phyloP scores from a whole-genome alignment of 2,329 filamentous ascomycete species.

The Cordyceps javanica region DNA sequence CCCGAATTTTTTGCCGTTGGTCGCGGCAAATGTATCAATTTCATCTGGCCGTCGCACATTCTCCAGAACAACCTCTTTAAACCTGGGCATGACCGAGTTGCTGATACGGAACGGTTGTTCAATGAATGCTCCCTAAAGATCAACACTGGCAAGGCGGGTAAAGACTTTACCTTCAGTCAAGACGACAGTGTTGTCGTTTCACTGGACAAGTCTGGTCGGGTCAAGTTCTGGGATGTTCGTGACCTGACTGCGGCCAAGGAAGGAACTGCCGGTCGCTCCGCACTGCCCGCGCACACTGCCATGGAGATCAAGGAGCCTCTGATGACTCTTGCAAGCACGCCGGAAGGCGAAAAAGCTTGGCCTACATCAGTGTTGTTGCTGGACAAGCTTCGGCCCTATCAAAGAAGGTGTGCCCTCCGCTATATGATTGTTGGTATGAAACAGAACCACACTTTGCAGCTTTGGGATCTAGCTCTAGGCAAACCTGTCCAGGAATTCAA shows the following conservation, averaged over 20 bases:
- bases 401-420: slow-evolving; percentile 80
- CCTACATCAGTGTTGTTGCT: slow-evolving; percentile 93
- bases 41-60: slow-evolving; percentile 66
- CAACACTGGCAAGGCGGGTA: slow-evolving; percentile 94
- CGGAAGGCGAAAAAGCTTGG: slow-evolving; percentile 88
- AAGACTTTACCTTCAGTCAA: slow-evolving; percentile 96
- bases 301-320: slow-evolving; percentile 81
- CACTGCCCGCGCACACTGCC: slow-evolving; percentile 48
- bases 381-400: slow-evolving; percentile 90
- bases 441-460: slow-evolving; percentile 96
- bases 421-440: slow-evolving; percentile 98
- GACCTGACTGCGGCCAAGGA: slow-evolving; percentile 57
- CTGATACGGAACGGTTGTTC: slow-evolving; percentile 83
- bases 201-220: slow-evolving; percentile 89
- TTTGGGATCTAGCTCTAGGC: slow-evolving; percentile 93
- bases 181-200: slow-evolving; percentile 93
- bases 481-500: slow-evolving; percentile 97
- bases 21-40: slow-evolving; percentile 90
- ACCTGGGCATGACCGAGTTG: slow-evolving; percentile 57
- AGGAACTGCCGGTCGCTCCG: slow-evolving; percentile 42
- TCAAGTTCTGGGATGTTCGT: slow-evolving; percentile 98
- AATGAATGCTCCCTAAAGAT: slow-evolving; percentile 87
- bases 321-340: slow-evolving; percentile 79
- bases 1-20: slow-evolving; percentile 93
- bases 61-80: slow-evolving; percentile 59